These are phyloP conservation scores for Corylus heterophylla DNA, from an alignment of 306 rosid species.

Conservation along the genomic window DNA sequence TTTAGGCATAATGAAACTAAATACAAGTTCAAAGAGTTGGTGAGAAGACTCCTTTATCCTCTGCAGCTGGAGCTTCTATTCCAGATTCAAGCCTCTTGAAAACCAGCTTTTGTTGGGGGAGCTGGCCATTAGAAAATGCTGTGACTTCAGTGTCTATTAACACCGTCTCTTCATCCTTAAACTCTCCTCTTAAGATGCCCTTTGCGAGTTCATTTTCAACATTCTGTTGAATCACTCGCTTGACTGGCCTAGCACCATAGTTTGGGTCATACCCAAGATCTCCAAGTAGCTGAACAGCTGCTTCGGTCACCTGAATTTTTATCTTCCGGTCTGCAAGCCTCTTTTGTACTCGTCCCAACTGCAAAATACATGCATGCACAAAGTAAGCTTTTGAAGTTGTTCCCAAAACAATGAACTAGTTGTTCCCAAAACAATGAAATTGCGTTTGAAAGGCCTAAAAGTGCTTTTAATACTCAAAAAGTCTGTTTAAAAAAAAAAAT, in stretches of 20 bases:
- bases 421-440: not conserved
- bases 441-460: no score
- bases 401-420: not conserved
- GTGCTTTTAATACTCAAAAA: no score
- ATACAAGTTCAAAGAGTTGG: slow-evolving; percentile 38
- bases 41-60: slow-evolving; percentile 45
- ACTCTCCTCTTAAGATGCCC: slow-evolving; percentile 92
- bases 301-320: slow-evolving; percentile 69
- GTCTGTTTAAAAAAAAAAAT: no score
- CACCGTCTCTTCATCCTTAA: slow-evolving; percentile 76
- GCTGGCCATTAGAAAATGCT: slow-evolving; percentile 75
- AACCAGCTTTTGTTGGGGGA: slow-evolving; percentile 74
- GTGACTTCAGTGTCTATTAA: slow-evolving; percentile 80
- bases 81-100: slow-evolving; percentile 53
- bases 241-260: slow-evolving; percentile 97
- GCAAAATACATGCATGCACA: slow-evolving; percentile 7
- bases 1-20: not conserved
- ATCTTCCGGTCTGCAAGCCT: slow-evolving; percentile 89
- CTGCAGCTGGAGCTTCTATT: slow-evolving; percentile 37
- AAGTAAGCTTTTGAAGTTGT: not conserved
- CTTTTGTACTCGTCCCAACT: slow-evolving; percentile 91
- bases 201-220: slow-evolving; percentile 93
- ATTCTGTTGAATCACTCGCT: slow-evolving; percentile 91
- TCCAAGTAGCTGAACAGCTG: slow-evolving; percentile 84
- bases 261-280: slow-evolving; percentile 90